Percentiles rank a stretch among this genome's conserved stretches.
Evolutionary conservation across 2,329 filamentous ascomycete genomes (phyloP).

Genomic region (Amauroascus niger): DNA sequence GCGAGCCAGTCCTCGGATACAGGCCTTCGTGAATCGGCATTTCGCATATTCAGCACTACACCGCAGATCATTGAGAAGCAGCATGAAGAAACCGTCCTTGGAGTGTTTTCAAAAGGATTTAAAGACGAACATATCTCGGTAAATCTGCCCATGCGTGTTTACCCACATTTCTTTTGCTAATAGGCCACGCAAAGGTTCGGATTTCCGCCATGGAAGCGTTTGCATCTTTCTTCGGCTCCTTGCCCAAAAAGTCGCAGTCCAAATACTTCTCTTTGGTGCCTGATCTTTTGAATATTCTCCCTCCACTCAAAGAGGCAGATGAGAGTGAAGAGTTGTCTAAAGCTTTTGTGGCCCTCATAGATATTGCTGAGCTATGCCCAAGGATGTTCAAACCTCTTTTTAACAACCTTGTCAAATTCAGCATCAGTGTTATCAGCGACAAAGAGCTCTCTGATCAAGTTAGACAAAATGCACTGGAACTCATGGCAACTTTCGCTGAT

Average conservation of each 20-base stretch:
- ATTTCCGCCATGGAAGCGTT: constrained; percentile 95
- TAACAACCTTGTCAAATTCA: constrained; percentile 83
- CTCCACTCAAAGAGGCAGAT: constrained; percentile 81
- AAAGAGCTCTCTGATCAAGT: constrained; percentile 86
- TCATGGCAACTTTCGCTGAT: constrained; percentile 97
- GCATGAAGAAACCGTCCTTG: constrained; percentile 80
- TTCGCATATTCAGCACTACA: constrained; percentile 89
- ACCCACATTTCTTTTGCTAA: constrained; percentile 14
- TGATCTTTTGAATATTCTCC: constrained; percentile 86
- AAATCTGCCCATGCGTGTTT: constrained; percentile 19
- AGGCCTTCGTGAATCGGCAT: constrained; percentile 81
- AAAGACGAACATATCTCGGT: constrained; percentile 75
- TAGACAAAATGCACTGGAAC: constrained; percentile 86
- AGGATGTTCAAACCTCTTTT: constrained; percentile 98
- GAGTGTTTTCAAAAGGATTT: constrained; percentile 84
- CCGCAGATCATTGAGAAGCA: constrained; percentile 93
- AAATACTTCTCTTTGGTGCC: constrained; percentile 84
- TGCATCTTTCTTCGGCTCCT: constrained; percentile 84
- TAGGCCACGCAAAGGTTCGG: constrained; percentile 54
- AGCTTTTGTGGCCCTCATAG: constrained; percentile 81
- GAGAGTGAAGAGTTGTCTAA: constrained; percentile 88
- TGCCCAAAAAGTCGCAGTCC: constrained; percentile 74
- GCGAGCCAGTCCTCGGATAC: constrained; percentile 78
- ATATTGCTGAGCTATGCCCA: constrained; percentile 83
- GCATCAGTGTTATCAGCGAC: constrained; percentile 85